Evolutionary conservation across 352 stramenopile genomes (phyloP), one percentile per base, ranked within the genome.

Genomic region (Phytophthora colocasiae): DNA sequence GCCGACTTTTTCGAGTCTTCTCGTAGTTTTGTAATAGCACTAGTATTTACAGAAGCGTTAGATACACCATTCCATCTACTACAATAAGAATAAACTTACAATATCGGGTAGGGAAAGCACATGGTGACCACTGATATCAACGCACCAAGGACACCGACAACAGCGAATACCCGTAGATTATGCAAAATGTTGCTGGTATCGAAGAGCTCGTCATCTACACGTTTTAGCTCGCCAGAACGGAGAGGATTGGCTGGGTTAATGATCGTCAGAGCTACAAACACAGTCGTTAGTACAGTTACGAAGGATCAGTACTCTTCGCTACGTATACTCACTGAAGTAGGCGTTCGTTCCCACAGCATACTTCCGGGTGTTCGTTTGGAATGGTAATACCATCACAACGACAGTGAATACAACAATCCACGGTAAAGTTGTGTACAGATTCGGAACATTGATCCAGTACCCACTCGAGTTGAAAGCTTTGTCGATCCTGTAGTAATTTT

Each of bases 321-420:
- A 7, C 6, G 10, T 39, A 6, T 43, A 68, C 64, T 66, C 31
- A 85, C 73, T 67, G 58, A 91, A 91, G 69, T 80, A 91, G 22
- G 84, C 63, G 40, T 89, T 91, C 45, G 84, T 89, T 22, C 78
- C 80, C 3, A 89, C 47, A n/a, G 81, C 77, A 31, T 88, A 91
- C 53, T 89, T 91, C 36, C 83, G 81, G 3, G 80, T 89, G 58
- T 87, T 91, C 26, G 58, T 75, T 26, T 87, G 77, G 45, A 89
- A 78, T 10, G 82, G 82, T 31, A 91, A 44, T 15, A 88, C 22
- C 41, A 91, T 71, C 8, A 89, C 70, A 6, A 62, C 62, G n/a
- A 83, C 57, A 2, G 80, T 89, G 61, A 88, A 91, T 22, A 77
- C 36, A 43, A 88, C 73, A 14, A 91, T 84, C 69, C 80, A 89